Base-by-base conservation (phyloP, 1,139 yeast species). In the Protomyces inouyei region DNA sequence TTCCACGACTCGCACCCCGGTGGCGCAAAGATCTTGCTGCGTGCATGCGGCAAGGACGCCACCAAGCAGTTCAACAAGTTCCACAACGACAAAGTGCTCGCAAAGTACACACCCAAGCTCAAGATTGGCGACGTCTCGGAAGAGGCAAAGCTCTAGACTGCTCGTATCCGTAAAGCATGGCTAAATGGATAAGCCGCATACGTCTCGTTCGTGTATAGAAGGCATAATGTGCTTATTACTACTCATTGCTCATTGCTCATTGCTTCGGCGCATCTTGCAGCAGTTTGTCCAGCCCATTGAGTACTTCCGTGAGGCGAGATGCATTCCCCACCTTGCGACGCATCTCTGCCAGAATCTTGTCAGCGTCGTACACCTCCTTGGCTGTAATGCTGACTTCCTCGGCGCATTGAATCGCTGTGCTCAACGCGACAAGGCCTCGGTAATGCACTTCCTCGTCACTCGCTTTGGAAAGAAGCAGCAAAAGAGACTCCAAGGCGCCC, bases 1-100 rank as follows among this genome's bases (percentile, higher is more conserved):
- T 93, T 90, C 78, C 80, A 91, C 71, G 93, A 90, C 69, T 96
- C 88, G 76, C 98, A 93, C 77, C 96, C 96, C 2, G 98, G 98
- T 68, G 98, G 98, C 4, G 84, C 82, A 71, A 81, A 82, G 61
- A 85, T 93, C 55, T 83, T 92, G 59, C 75, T 85, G 56, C 82
- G 83, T 66, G 87, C 86, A 71, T 97, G 96, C 8, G 98, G 97
- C 25, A 85, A 85, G 73, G 98, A 92, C 75, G 97, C 96, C 5
- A 85, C 96, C 10, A 87, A 87, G 72, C 81, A 87, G 67, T 92
- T 91, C 74, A 76, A 78, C 72, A 75, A 75, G 66, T 77, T 76
- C 70, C 82, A 79, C 73, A 80, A 77, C 66, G 77, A 73, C 57
- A 73, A 72, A 52, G 72, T 79, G 28, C 73, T 80, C 72, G 71